A percentile compares a stretch with the other conserved stretches of the same genome.
phyloP scores from a whole-genome alignment of 805 yeast species.

The Cyberlindnera lachancei region DNA sequence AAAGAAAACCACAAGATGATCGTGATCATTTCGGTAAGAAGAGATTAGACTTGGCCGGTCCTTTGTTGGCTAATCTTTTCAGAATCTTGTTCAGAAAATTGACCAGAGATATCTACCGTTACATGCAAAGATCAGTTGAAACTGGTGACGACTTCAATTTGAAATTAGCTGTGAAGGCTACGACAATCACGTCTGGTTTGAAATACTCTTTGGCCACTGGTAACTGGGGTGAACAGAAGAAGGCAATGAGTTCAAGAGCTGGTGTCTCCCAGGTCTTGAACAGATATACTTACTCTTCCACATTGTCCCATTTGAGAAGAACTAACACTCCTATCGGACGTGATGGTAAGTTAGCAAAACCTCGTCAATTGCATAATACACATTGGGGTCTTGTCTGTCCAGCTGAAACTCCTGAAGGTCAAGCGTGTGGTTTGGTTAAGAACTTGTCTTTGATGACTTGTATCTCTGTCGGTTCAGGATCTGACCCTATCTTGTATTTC shows the following conservation, averaged over 20 bases:
- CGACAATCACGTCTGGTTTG: constrained; percentile 94
- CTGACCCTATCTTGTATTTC: constrained; percentile 87
- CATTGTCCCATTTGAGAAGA: constrained; percentile 96
- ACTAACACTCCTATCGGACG: constrained; percentile 99
- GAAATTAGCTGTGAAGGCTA: constrained; percentile 93
- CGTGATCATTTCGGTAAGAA: constrained; percentile 99
- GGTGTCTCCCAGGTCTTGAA: constrained; percentile 99
- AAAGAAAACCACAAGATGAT: constrained; percentile 96
- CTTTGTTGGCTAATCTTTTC: constrained; percentile 90
- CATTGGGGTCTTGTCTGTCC: constrained; percentile 99
- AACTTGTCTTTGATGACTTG: constrained; percentile 94
- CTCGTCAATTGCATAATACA: constrained; percentile 97
- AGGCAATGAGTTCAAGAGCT: constrained; percentile 97
- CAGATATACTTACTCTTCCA: constrained; percentile 97
- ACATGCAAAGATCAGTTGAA: constrained; percentile 98
- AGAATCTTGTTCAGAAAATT: constrained; percentile 88
- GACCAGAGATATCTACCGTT: constrained; percentile 93
- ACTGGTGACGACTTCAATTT: constrained; percentile 95
- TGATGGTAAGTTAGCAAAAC: constrained; percentile 98
- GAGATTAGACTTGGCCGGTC: constrained; percentile 98
- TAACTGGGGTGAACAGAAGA: constrained; percentile 99
- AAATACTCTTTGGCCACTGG: constrained; percentile 98
- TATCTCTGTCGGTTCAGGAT: constrained; percentile 96
- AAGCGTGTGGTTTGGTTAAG: constrained; percentile 98
- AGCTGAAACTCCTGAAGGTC: constrained; percentile 99